Evolutionary conservation across 2,329 filamentous ascomycete species (phyloP).

Genomic region (Teratosphaeria viscida): DNA sequence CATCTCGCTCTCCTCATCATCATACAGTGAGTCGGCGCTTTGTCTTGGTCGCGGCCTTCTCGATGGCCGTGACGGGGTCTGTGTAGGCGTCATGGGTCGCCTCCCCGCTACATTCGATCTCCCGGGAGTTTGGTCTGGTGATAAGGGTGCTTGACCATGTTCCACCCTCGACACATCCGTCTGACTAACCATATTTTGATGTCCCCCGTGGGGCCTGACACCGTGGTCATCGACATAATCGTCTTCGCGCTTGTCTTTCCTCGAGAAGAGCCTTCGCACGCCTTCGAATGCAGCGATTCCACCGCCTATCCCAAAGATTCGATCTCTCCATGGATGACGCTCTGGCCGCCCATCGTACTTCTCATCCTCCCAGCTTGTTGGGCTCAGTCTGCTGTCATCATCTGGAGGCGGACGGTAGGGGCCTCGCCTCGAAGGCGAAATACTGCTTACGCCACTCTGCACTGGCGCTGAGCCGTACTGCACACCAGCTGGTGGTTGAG

Average conservation of each 20-base stretch:
- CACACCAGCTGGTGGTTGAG: slow-evolving; percentile 6
- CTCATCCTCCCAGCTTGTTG: slow-evolving; percentile 30
- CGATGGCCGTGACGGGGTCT: slow-evolving; percentile 28
- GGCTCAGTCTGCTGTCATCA: slow-evolving; percentile 15
- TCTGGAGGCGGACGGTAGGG: background rate
- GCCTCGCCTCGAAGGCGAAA: background rate
- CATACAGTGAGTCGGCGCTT: slow-evolving; percentile 30
- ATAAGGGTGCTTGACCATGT: slow-evolving; percentile 43
- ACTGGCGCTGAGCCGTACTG: slow-evolving; percentile 6
- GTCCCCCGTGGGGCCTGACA: slow-evolving; percentile 33
- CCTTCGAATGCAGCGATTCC: slow-evolving; percentile 31
- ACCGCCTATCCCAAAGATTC: slow-evolving; percentile 35
- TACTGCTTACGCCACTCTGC: slow-evolving; percentile 3
- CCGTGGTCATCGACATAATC: slow-evolving; percentile 40
- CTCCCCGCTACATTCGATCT: slow-evolving; percentile 8
- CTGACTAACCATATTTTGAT: slow-evolving; percentile 35
- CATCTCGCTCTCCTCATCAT: slow-evolving; percentile 16
- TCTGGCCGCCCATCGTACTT: slow-evolving; percentile 27
- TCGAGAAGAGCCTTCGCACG: slow-evolving; percentile 46
- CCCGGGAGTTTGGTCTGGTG: slow-evolving; percentile 29
- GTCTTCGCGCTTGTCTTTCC: slow-evolving; percentile 41
- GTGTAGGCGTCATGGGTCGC: slow-evolving; percentile 25
- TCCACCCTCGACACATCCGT: slow-evolving; percentile 40
- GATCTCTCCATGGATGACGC: slow-evolving; percentile 34
- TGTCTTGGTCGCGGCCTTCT: slow-evolving; percentile 26